These are phyloP conservation scores for Cadophora sp. DNA, from an alignment of 2,329 filamentous ascomycete species.

Conservation along the genomic window DNA sequence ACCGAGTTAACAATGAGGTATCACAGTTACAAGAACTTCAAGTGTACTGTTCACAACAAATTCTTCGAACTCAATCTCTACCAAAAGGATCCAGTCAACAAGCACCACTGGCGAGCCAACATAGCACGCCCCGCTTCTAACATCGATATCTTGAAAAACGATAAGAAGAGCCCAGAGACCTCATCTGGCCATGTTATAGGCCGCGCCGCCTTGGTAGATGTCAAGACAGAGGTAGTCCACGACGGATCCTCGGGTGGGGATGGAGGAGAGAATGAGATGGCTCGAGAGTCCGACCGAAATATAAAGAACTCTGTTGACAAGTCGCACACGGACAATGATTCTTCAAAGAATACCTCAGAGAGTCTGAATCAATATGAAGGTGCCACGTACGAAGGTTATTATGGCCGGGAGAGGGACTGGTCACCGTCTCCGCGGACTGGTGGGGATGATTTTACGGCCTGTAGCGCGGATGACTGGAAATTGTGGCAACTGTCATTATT, in stretches of 20 bases:
- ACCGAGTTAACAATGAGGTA: too few relatives aligned
- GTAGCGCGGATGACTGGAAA: constrained; percentile 22
- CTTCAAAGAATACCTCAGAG: neutral
- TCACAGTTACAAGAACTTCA: constrained; percentile 55
- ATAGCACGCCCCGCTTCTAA: constrained; percentile 49
- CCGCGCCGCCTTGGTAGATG: neutral
- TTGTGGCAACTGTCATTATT: constrained; percentile 23
- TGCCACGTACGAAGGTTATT: neutral
- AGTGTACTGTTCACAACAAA: constrained; percentile 51
- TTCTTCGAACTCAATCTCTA: constrained; percentile 59
- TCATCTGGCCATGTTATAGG: neutral
- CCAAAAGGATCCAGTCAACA: constrained; percentile 53
- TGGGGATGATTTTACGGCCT: constrained; percentile 21
- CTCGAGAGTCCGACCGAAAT: neutral
- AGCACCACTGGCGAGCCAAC: constrained; percentile 53
- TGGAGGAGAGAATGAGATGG: neutral
- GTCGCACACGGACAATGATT: neutral
- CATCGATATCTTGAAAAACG: constrained; percentile 47
- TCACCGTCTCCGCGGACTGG: neutral
- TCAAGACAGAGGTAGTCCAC: neutral
- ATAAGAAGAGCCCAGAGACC: too few relatives aligned
- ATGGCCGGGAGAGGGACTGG: neutral
- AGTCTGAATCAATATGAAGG: neutral
- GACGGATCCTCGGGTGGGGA: neutral
- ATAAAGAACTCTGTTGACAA: neutral